Evolutionary conservation across 164 flowering plant genomes (phyloP), one percentile per base, ranked within the genome.

Genomic region (Cinnamomum micranthum): DNA sequence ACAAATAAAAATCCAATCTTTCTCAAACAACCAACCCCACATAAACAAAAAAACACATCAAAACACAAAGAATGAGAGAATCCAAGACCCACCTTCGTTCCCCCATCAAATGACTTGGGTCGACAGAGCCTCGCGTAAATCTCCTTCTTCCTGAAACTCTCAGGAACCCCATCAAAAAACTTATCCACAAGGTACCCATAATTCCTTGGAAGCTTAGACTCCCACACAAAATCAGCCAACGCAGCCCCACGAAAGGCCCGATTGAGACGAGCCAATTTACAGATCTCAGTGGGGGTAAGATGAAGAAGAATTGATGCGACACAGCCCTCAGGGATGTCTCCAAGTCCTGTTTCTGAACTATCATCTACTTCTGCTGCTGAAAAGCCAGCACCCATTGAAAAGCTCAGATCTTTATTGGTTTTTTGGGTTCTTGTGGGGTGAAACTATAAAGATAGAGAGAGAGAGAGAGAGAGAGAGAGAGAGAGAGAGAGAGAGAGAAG

Each of bases 161-260:
- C 73, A 0, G 80, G 66, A 24, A 63, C 33, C 22, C 79, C 84
- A 65, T 81, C 90, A 33, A 85, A 75, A 23, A 92, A 74, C 74
- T 80, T 83, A 27, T 69, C 71, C 2, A 86, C 27, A 65, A 95
- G 78, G 55, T 71, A 66, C 2, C 59, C 73, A 79, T 90, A 95
- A 85, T 88, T 90, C 2, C 70, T n/a, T 0, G 98, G 98, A 78
- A 93, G 73, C 75, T 93, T 93, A 2, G 91, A 84, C 24, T 93
- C 95, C 99, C 98, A 93, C 0, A 95, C 89, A 65, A 90, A 88
- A 83, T 95, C 99, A 22, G 99, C 96, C 19, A 85, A 85, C 4
- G 98, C 86, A 59, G 97, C 98, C 1, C 85, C 91, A 27, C 91
- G 84, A 79, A 92, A 93, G 23, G 94, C 86, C 52, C 90, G 84